These are phyloP conservation scores for Eucalyptus virginea DNA, from an alignment of 345 rosid genomes.

Conservation along the genomic window DNA sequence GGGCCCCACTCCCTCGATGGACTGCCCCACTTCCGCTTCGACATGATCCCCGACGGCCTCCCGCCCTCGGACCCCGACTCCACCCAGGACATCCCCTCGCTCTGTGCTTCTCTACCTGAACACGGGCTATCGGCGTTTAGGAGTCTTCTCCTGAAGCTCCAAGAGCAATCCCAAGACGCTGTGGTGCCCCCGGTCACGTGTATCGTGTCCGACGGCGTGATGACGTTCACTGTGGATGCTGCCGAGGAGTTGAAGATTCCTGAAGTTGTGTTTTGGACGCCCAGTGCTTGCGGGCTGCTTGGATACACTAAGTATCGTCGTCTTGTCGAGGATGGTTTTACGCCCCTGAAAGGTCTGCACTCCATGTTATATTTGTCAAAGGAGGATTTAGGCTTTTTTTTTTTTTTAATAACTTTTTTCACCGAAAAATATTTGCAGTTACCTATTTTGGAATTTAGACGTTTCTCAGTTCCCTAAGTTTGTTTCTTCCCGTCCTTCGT, in stretches of 20 bases:
- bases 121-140: neutral
- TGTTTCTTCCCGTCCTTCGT: too few species aligned
- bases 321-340: neutral
- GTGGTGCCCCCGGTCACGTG: conserved; percentile 21
- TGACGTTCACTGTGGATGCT: neutral
- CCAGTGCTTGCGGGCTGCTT: neutral
- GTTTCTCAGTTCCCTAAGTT: too few species aligned
- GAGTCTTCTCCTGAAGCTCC: neutral
- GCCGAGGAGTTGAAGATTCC: conserved; percentile 3
- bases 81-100: conserved; percentile 6
- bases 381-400: neutral
- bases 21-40: conserved; percentile 11
- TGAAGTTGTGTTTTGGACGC: conserved; percentile 2
- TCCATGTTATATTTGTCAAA: neutral
- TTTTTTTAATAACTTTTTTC: too few species aligned
- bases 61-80: conserved; percentile 4
- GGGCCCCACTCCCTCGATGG: neutral
- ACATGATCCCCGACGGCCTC: conserved; percentile 15
- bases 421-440: too few species aligned
- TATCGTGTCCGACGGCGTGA: conserved; percentile 22
- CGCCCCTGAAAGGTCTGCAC: neutral
- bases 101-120: neutral
- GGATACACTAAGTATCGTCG: neutral
- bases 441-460: too few species aligned
- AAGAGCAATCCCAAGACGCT: neutral